phyloP scores from a whole-genome alignment of 805 yeast genomes.

The Metahyphopichia silvanorum region DNA sequence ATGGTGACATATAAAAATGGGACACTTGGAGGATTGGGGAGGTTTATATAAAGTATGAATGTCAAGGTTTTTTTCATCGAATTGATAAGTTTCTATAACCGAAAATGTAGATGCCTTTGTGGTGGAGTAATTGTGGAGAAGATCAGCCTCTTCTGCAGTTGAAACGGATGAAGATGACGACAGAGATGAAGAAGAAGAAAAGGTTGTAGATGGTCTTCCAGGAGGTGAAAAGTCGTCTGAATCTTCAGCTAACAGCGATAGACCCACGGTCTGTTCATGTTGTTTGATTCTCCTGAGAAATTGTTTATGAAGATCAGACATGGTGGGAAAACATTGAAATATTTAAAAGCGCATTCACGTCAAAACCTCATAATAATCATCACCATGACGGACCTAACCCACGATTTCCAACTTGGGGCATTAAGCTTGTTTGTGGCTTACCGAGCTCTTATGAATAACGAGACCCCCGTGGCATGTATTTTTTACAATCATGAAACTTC shows the following conservation, averaged over 20 bases:
- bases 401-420: conserved; percentile 29
- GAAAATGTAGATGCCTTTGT: not conserved
- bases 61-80: not conserved
- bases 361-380: not conserved
- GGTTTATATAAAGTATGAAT: conserved; percentile 53
- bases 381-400: conserved; percentile 9
- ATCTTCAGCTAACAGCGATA: conserved; percentile 16
- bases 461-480: conserved; percentile 43
- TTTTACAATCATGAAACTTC: conserved; percentile 26
- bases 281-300: conserved; percentile 20
- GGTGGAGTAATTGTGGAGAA: not conserved
- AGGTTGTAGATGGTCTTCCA: not conserved
- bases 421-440: conserved; percentile 36
- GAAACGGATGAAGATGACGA: not conserved
- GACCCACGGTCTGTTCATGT: conserved; percentile 19
- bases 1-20: conserved; percentile 77
- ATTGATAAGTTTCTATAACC: not conserved
- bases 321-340: conserved; percentile 4
- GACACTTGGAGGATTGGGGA: conserved; percentile 42
- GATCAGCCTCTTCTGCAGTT: not conserved
- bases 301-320: conserved; percentile 29
- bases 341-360: not conserved
- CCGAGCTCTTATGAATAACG: conserved; percentile 31
- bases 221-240: not conserved
- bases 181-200: not conserved